Evolutionary conservation across 805 yeast genomes (phyloP), one percentile per base, ranked within the genome.

Genomic region (Zygosaccharomyces siamensis): DNA sequence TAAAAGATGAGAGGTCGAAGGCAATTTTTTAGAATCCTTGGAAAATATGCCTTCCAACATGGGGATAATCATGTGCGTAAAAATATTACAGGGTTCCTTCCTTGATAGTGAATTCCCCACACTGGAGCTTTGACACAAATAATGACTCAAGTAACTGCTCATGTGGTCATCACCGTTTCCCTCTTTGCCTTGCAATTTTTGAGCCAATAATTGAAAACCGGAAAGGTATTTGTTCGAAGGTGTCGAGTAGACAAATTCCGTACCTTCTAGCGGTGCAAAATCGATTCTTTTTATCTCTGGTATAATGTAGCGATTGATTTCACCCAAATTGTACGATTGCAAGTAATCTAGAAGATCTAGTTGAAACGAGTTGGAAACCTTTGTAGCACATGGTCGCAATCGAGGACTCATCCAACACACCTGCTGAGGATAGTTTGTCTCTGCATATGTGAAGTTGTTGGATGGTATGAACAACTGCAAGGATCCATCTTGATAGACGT

Each of bases 371-470:
- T 63, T 10, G 2, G 26, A 10, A n/a, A 16, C 16, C 6, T 39
- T 33, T n/a, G 54, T 37, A 2, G 48, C 14, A 1, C 49, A 45
- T 11, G 45, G 40, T 23, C 39, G 52, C 11, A 74, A 50, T 21
- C 62, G 58, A 0, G 85, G 87, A 6, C 85, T 76, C 30, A 73
- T 63, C 89, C 89, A 84, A 28, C 77, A 67, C 72, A 81, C 80
- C 58, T 84, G 89, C 5, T 85, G 83, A 48, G 84, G 79, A 1
- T 74, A 72, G 4, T 68, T 67, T 44, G 79, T 74, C 61, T 84
- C 90, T 0, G 74, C 59, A 31, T 63, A 62, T 0, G 83, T 79
- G 46, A 83, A 60, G 61, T 84, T 84, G 61, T 78, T 74, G 1
- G 88, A 78, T 62, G 83, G 78, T 21, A 84, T 67, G 20, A 78